Evolutionary conservation across 352 stramenopile species (phyloP).

Genomic region (Pythium insidiosum): DNA sequence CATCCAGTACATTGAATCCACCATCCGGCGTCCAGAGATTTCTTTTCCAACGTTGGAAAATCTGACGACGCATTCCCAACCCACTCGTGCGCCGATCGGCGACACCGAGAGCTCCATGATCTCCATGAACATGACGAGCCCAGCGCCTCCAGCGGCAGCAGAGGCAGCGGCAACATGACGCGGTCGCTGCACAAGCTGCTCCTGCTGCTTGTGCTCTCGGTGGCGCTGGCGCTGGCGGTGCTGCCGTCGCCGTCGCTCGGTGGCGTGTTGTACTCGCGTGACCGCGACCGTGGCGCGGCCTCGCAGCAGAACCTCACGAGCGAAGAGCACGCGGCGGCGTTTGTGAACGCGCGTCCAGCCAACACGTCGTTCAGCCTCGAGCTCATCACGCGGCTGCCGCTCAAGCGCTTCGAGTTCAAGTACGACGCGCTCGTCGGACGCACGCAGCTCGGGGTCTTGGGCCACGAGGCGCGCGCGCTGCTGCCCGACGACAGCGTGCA

Average conservation of each 20-base stretch:
- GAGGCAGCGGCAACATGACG: no score
- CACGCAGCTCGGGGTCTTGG: constrained; percentile 64
- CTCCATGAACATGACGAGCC: no score
- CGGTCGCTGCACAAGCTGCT: neutral
- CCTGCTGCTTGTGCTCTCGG: neutral
- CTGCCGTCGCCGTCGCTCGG: neutral
- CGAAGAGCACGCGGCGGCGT: constrained; percentile 38
- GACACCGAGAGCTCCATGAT: no score
- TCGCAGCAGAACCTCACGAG: constrained; percentile 24
- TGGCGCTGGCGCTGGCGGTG: neutral
- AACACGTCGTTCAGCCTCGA: constrained; percentile 42
- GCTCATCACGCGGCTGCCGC: constrained; percentile 32
- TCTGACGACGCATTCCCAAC: no score
- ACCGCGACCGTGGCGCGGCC: constrained; percentile 8
- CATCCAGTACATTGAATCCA: no score
- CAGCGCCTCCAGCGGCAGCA: no score
- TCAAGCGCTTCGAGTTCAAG: constrained; percentile 75
- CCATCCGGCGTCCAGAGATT: no score
- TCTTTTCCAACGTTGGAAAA: no score
- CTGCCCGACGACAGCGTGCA: constrained; percentile 73
- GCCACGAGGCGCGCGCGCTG: constrained; percentile 39
- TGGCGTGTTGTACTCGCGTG: constrained; percentile 20
- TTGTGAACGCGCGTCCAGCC: constrained; percentile 30
- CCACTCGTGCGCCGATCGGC: no score
- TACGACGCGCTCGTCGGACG: constrained; percentile 66